Evolutionary conservation across 2,329 filamentous ascomycete species (phyloP).

Genomic region (Xylariaceae sp.): DNA sequence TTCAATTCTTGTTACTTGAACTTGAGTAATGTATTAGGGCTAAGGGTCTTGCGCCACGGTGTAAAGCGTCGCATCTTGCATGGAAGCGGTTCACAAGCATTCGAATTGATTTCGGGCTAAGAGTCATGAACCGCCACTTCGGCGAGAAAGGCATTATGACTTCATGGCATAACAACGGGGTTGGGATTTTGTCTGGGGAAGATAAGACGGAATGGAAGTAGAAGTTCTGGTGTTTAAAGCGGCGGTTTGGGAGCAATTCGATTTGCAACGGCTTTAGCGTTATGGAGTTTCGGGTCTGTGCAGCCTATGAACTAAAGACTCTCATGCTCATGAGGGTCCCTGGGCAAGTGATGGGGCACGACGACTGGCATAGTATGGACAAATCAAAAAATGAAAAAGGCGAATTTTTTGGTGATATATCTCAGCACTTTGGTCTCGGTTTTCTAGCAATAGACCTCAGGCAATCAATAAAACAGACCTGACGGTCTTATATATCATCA

Average conservation of each 20-base stretch:
- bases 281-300: constrained; percentile 21
- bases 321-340: constrained; percentile 11
- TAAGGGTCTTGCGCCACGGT: constrained; percentile 29
- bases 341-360: not conserved
- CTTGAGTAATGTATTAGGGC: constrained; percentile 38
- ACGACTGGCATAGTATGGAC: not conserved
- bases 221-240: constrained; percentile 31
- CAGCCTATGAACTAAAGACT: constrained; percentile 18
- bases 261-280: constrained; percentile 8
- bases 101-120: constrained; percentile 21
- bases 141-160: constrained; percentile 16
- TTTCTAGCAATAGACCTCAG: constrained; percentile 26
- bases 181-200: constrained; percentile 28
- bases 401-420: constrained; percentile 38
- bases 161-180: constrained; percentile 23
- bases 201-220: constrained; percentile 34
- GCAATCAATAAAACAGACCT: constrained; percentile 37
- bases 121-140: constrained; percentile 8
- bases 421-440: constrained; percentile 26
- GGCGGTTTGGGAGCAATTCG: constrained; percentile 15
- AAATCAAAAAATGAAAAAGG: constrained; percentile 21
- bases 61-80: constrained; percentile 28
- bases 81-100: constrained; percentile 24
- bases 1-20: constrained; percentile 33
- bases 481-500: constrained; percentile 39